Conservation (phyloP, 768 basidiomycete species). For the Megacollybia marginata region DNA sequence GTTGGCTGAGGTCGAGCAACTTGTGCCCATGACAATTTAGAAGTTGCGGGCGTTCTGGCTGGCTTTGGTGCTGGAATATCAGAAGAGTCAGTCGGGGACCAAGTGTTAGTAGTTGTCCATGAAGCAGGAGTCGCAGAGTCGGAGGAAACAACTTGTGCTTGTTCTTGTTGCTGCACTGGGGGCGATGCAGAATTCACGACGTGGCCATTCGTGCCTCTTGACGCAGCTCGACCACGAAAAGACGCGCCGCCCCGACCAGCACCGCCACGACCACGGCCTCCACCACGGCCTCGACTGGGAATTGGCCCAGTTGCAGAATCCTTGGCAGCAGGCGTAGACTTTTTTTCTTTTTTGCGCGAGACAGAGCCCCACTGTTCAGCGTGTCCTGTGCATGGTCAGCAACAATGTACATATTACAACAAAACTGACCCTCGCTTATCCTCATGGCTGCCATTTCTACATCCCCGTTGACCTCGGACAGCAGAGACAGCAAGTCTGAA, state of each 20-base stretch:
- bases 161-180: constrained; percentile 9
- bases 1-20: constrained; percentile 60
- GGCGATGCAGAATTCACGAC: constrained; percentile 24
- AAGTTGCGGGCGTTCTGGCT: constrained; percentile 58
- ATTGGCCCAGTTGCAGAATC: constrained; percentile 41
- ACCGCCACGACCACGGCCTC: constrained; percentile 51
- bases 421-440: constrained; percentile 61
- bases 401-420: constrained; percentile 7
- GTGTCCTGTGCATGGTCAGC: constrained; percentile 40
- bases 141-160: constrained; percentile 1
- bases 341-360: constrained; percentile 85
- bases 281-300: constrained; percentile 56
- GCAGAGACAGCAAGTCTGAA: constrained; percentile 60
- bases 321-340: constrained; percentile 42
- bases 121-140: constrained; percentile 1
- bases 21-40: constrained; percentile 83
- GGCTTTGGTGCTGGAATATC: constrained; percentile 16
- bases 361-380: constrained; percentile 81
- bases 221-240: constrained; percentile 38
- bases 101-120: constrained; percentile 13
- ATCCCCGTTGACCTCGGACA: constrained; percentile 65
- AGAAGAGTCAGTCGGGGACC: constrained; percentile 6
- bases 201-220: constrained; percentile 37
- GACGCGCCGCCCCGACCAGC: constrained; percentile 52
- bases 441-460: constrained; percentile 60